phyloP scores from a whole-genome alignment of 2,329 filamentous ascomycete species.

The Diaporthe aspalathi region DNA sequence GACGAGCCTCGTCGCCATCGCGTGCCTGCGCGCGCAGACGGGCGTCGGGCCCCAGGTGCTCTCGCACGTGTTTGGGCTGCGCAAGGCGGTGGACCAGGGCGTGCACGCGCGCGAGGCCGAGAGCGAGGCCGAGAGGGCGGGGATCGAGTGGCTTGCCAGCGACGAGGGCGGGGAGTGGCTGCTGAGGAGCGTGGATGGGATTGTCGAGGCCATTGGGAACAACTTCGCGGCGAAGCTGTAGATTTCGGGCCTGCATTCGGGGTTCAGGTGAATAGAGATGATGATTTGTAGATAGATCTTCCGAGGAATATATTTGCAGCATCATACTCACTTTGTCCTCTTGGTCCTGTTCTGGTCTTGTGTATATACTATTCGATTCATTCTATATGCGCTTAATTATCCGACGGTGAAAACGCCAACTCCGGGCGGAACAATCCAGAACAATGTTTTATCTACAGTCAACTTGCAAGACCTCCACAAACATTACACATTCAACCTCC shows the following conservation, averaged over 20 bases:
- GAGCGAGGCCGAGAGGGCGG: slow-evolving; percentile 46
- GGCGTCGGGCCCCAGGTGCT: slow-evolving; percentile 86
- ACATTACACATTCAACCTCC: not conserved
- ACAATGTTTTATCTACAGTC: not conserved
- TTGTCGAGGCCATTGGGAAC: slow-evolving; percentile 58
- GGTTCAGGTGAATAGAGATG: not conserved
- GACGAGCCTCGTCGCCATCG: slow-evolving; percentile 78
- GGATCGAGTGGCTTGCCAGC: slow-evolving; percentile 55
- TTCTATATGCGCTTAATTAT: not conserved
- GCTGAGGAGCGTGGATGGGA: slow-evolving; percentile 56
- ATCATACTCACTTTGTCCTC: not conserved
- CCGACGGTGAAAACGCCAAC: not conserved
- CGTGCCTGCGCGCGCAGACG: slow-evolving; percentile 81
- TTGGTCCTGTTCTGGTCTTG: not conserved
- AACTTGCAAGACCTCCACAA: no score
- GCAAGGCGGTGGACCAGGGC: slow-evolving; percentile 73
- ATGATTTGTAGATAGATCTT: not conserved
- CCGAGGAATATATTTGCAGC: not conserved
- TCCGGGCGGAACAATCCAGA: not conserved
- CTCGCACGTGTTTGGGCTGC: slow-evolving; percentile 82
- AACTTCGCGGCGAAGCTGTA: slow-evolving; percentile 52
- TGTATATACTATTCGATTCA: not conserved
- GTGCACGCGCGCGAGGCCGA: slow-evolving; percentile 43
- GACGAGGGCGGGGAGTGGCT: slow-evolving; percentile 62
- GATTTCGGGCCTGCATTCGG: not conserved